Conservation (phyloP, 1,284 basidiomycete genomes). For the Xerocomus nothofagi region DNA sequence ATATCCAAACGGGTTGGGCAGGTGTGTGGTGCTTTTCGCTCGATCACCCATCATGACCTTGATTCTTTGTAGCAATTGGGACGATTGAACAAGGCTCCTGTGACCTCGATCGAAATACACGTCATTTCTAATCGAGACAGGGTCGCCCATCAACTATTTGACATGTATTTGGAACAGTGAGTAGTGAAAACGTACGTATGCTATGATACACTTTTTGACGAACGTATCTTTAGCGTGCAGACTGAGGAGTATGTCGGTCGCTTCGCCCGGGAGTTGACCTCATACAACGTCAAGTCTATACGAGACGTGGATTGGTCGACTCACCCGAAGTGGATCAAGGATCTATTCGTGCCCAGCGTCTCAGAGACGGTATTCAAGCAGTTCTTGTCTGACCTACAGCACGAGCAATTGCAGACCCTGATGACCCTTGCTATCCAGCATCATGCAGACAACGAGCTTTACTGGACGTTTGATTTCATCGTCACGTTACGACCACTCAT, state of each 20-base stretch:
- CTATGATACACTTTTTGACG: not conserved
- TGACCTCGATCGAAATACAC: conserved; percentile 58
- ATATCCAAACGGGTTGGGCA: conserved; percentile 52
- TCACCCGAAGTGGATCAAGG: conserved; percentile 33
- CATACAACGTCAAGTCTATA: conserved; percentile 42
- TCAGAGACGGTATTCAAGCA: conserved; percentile 34
- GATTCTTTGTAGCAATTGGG: conserved; percentile 52
- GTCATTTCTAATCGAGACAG: conserved; percentile 67
- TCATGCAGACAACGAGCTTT: conserved; percentile 54
- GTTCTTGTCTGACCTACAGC: conserved; percentile 33
- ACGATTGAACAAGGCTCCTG: conserved; percentile 49
- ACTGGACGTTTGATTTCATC: conserved; percentile 49
- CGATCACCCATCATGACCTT: not conserved
- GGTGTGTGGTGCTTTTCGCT: conserved; percentile 35
- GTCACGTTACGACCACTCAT: conserved; percentile 36
- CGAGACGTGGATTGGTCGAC: conserved; percentile 46
- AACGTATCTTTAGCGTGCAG: conserved; percentile 42
- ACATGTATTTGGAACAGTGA: conserved; percentile 65
- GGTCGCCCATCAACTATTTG: conserved; percentile 62
- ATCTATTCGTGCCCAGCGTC: conserved; percentile 27
- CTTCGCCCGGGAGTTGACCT: conserved; percentile 45
- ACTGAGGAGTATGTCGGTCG: conserved; percentile 55
- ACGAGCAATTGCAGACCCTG: conserved; percentile 39
- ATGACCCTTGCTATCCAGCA: conserved; percentile 43
- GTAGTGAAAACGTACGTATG: conserved; percentile 22